Percentiles rank a stretch among this genome's conserved stretches.
phyloP scores from a whole-genome alignment of 176 grass and related monocot genomes.

The Cenchrus purpureus region DNA sequence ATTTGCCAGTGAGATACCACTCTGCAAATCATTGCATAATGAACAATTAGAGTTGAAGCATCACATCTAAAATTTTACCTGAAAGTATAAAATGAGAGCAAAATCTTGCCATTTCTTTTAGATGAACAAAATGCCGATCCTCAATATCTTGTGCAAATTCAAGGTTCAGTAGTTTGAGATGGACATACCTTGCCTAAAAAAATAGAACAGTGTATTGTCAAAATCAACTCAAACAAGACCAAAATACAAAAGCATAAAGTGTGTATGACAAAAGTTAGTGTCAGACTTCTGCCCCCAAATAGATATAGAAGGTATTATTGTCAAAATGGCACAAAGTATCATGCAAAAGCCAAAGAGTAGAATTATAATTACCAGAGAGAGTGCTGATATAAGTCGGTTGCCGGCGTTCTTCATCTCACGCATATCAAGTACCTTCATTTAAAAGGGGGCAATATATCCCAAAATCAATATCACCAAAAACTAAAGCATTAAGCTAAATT shows the following conservation, averaged over 20 bases:
- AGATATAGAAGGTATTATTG: neutral
- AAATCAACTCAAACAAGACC: slow-evolving; percentile 24
- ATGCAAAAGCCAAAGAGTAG: neutral
- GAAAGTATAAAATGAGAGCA: neutral
- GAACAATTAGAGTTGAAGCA: slow-evolving; percentile 12
- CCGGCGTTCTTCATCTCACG: slow-evolving; percentile 77
- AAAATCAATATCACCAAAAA: neutral
- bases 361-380: slow-evolving; percentile 58
- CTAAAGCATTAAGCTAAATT: neutral
- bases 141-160: slow-evolving; percentile 91
- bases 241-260: neutral
- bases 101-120: slow-evolving; percentile 73
- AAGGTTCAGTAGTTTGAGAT: slow-evolving; percentile 77
- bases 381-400: slow-evolving; percentile 63
- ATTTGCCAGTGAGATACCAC: slow-evolving; percentile 53
- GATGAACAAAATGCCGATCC: slow-evolving; percentile 71
- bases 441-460: neutral
- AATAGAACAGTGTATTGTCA: slow-evolving; percentile 6
- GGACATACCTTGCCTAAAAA: slow-evolving; percentile 63
- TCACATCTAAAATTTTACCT: neutral
- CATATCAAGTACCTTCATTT: slow-evolving; percentile 72
- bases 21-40: slow-evolving; percentile 44
- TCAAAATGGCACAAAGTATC: neutral
- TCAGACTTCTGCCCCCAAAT: neutral
- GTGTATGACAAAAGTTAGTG: neutral